phyloP scores from a whole-genome alignment of 306 rosid genomes.

The Cucurbita moschata region DNA sequence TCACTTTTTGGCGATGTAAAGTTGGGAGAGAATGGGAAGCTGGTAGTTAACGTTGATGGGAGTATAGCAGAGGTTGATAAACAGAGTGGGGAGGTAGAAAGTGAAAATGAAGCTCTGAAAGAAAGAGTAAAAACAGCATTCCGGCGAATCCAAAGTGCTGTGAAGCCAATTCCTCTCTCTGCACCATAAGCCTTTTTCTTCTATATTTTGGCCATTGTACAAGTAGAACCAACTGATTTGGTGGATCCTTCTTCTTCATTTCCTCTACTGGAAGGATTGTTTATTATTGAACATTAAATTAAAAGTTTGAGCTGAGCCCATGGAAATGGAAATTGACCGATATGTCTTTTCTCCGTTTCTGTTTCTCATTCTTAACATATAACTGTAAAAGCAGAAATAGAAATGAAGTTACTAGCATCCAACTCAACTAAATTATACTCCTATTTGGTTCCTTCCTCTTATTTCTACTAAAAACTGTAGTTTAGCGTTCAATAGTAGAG shows the following conservation, averaged over 20 bases:
- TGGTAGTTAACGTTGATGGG: constrained; percentile 70
- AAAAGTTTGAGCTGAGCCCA: neutral
- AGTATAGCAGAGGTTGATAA: constrained; percentile 64
- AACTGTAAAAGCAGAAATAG: neutral
- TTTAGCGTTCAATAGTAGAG: neutral
- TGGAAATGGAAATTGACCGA: constrained; percentile 41
- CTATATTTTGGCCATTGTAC: neutral
- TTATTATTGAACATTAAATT: neutral
- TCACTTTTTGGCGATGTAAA: constrained; percentile 78
- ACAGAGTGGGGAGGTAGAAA: constrained; percentile 68
- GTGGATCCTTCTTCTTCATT: neutral
- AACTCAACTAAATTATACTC: neutral
- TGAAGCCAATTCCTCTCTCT: constrained; percentile 64
- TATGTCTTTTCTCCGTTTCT: constrained; percentile 50
- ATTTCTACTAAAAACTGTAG: neutral
- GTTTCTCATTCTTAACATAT: constrained; percentile 22
- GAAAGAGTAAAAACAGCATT: constrained; percentile 71
- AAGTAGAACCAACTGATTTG: neutral
- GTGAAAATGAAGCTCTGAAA: constrained; percentile 82
- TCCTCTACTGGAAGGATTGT: neutral
- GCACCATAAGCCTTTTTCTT: neutral
- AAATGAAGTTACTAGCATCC: neutral
- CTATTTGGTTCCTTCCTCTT: neutral
- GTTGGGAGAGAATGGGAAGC: constrained; percentile 65
- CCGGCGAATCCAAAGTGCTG: constrained; percentile 53